These are phyloP conservation scores for Warburgia ugandensis DNA, from an alignment of 164 flowering plant genomes.

Conservation along the genomic window DNA sequence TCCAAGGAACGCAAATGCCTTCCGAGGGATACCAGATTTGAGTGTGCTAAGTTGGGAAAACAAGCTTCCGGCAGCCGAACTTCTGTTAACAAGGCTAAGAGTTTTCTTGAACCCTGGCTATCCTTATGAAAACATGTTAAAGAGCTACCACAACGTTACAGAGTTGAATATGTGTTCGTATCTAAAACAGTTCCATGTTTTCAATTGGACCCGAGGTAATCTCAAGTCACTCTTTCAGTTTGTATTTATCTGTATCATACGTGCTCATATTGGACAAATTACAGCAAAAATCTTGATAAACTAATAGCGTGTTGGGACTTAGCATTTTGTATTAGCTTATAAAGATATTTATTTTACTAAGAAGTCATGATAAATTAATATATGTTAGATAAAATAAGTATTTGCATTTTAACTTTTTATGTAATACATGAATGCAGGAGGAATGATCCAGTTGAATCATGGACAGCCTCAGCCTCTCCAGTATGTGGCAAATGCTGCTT, in stretches of 20 bases:
- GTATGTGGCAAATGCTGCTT: constrained; percentile 67
- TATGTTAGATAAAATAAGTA: too few relatives aligned
- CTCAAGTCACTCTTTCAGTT: background rate
- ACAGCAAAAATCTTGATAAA: too few relatives aligned
- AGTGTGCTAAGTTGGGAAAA: constrained; percentile 56
- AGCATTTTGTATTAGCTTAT: too few relatives aligned
- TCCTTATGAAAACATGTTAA: constrained; percentile 60
- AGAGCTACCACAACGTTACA: constrained; percentile 46
- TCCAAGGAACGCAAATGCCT: constrained; percentile 41
- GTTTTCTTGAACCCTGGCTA: constrained; percentile 47
- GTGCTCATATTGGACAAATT: too few relatives aligned
- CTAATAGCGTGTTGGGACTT: too few relatives aligned
- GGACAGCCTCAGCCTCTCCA: constrained; percentile 56
- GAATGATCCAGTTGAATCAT: constrained; percentile 57
- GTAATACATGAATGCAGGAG: constrained; percentile 49
- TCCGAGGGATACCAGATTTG: constrained; percentile 18
- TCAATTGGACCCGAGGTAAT: constrained; percentile 61
- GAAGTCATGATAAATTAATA: too few relatives aligned
- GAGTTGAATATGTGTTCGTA: constrained; percentile 73
- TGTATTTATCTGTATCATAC: too few relatives aligned
- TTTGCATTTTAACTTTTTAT: too few relatives aligned
- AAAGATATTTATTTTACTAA: too few relatives aligned
- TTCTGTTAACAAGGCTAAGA: constrained; percentile 36
- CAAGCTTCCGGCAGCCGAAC: constrained; percentile 45
- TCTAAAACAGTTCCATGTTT: constrained; percentile 34